Percentiles rank a stretch among this genome's conserved stretches.
phyloP scores from a whole-genome alignment of 2,329 filamentous ascomycete species.

The Lizonia empirigonia region DNA sequence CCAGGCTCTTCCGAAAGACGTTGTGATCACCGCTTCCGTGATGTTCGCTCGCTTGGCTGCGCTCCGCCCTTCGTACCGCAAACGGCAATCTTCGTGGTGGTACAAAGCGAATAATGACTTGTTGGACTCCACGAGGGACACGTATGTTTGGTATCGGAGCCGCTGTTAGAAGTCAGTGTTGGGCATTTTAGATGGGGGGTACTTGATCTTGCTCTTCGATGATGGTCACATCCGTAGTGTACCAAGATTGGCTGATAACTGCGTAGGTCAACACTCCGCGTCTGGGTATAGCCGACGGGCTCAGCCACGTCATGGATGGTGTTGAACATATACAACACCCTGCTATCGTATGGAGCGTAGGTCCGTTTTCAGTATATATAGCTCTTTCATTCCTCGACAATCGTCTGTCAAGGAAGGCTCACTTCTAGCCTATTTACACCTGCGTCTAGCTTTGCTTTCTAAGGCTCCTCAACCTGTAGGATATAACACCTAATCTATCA shows the following conservation, averaged over 20 bases:
- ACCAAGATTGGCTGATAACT: not conserved
- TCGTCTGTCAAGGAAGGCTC: not conserved
- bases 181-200: constrained; percentile 3
- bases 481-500: not conserved
- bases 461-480: not conserved
- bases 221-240: not conserved
- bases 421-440: not conserved
- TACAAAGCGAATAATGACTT: not conserved
- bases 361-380: constrained; percentile 10
- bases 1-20: not conserved
- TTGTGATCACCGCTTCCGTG: not conserved
- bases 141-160: not conserved
- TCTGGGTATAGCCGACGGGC: constrained; percentile 2
- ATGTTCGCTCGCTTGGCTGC: not conserved
- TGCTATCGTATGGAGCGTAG: constrained; percentile 5
- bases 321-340: not conserved
- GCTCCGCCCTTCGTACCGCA: not conserved
- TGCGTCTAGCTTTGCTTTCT: not conserved
- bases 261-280: constrained; percentile 6
- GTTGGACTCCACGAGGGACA: not conserved
- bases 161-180: not conserved
- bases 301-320: constrained; percentile 9
- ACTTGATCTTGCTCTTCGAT: not conserved
- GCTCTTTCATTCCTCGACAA: not conserved
- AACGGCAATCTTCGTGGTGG: not conserved